Conservation (phyloP, 164 flowering plant species). For the Liriodendron chinense region DNA sequence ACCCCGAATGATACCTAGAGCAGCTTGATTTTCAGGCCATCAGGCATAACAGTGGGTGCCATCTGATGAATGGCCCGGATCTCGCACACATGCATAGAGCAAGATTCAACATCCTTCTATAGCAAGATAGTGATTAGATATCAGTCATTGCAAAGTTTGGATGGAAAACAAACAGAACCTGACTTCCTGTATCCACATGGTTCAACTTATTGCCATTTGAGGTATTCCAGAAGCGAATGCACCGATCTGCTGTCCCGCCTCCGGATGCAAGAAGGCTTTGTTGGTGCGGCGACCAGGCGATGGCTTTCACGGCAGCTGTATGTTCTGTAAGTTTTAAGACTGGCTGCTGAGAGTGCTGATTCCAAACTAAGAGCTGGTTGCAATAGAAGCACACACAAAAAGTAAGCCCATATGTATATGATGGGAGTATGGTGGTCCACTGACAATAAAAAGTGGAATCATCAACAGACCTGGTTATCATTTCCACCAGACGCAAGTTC, state of each 20-base stretch:
- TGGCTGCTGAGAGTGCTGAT: constrained; percentile 89
- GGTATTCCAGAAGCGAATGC: constrained; percentile 98
- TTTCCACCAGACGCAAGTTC: constrained; percentile 99
- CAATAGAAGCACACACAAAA: neutral
- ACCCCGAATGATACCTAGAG: neutral
- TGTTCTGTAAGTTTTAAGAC: constrained; percentile 73
- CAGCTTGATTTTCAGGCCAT: neutral
- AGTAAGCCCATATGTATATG: neutral
- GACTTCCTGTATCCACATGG: constrained; percentile 89
- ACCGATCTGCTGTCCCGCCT: constrained; percentile 97
- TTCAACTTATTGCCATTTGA: constrained; percentile 78
- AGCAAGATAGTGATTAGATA: neutral
- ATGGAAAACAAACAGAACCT: constrained; percentile 38
- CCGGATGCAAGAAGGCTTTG: constrained; percentile 95
- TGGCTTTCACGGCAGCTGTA: constrained; percentile 98
- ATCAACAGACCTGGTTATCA: constrained; percentile 80
- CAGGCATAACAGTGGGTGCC: neutral
- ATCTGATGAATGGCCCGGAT: neutral
- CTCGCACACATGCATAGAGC: neutral
- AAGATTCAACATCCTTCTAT: neutral
- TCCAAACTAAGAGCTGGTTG: constrained; percentile 89
- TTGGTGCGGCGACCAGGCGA: constrained; percentile 98
- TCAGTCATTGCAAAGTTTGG: neutral
- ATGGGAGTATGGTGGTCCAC: neutral
- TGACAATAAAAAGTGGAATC: neutral